Percentiles rank a stretch among this genome's conserved stretches.
phyloP scores from a whole-genome alignment of 768 basidiomycete genomes.

The Jaapia argillacea region DNA sequence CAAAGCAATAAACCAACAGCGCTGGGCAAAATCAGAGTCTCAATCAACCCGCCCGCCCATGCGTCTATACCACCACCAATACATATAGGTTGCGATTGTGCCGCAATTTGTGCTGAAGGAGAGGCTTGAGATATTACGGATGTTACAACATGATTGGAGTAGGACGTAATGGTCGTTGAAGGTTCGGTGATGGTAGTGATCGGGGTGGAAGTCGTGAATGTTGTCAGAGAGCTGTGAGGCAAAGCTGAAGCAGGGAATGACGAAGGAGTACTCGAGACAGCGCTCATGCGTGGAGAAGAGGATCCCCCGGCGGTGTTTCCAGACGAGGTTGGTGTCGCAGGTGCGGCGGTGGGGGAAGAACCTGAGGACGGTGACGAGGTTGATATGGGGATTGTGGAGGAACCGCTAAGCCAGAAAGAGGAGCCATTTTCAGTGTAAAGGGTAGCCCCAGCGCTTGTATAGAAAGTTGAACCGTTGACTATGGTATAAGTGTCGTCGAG shows the following conservation, averaged over 20 bases:
- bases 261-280: too few relatives aligned
- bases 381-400: not conserved
- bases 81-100: constrained; percentile 34
- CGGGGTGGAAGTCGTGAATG: constrained; percentile 19
- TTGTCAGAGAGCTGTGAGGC: constrained; percentile 8
- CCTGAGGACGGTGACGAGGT: not conserved
- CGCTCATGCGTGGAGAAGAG: too few relatives aligned
- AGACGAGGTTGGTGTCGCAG: not conserved
- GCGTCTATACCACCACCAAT: constrained; percentile 58
- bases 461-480: not conserved
- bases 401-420: not conserved
- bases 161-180: constrained; percentile 32
- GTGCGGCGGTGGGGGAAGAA: not conserved
- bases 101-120: constrained; percentile 6
- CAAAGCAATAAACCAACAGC: constrained; percentile 54
- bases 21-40: constrained; percentile 46
- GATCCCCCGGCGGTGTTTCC: too few relatives aligned
- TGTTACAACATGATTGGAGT: constrained; percentile 23
- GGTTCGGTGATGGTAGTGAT: constrained; percentile 26
- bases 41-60: constrained; percentile 49
- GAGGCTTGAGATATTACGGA: constrained; percentile 1
- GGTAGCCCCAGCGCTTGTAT: not conserved
- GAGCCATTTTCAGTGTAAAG: not conserved
- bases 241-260: not conserved
- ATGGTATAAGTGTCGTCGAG: too few relatives aligned